Evolutionary conservation across 1,284 basidiomycete genomes (phyloP).

Genomic region (Tausonia pullulans): DNA sequence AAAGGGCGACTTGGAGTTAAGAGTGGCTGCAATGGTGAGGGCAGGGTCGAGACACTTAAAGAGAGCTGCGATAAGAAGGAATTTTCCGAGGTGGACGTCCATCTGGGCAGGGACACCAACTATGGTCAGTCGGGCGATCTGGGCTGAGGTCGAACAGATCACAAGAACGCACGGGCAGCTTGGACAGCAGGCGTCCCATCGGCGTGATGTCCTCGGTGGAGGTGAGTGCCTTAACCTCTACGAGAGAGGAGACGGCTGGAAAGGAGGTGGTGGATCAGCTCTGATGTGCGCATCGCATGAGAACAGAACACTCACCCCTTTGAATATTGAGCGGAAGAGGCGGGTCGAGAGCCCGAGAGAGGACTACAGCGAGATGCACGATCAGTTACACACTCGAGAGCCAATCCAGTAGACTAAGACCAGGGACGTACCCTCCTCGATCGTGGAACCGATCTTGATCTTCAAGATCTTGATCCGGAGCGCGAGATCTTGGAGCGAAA

Average conservation of each 20-base stretch:
- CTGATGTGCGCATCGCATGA: neutral
- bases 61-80: slow-evolving; percentile 72
- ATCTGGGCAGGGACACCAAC: slow-evolving; percentile 15
- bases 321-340: slow-evolving; percentile 81
- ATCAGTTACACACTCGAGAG: neutral
- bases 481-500: slow-evolving; percentile 88
- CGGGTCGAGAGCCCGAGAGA: slow-evolving; percentile 80
- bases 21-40: slow-evolving; percentile 82
- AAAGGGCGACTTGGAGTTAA: slow-evolving; percentile 92
- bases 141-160: neutral
- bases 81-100: slow-evolving; percentile 91
- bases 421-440: slow-evolving; percentile 51
- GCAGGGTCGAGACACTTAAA: slow-evolving; percentile 91
- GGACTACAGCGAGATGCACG: slow-evolving; percentile 37
- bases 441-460: slow-evolving; percentile 69
- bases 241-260: slow-evolving; percentile 67
- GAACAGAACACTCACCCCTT: slow-evolving; percentile 31
- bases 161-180: slow-evolving; percentile 54
- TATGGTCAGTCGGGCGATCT: neutral
- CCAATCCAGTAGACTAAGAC: neutral
- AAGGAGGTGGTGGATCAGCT: neutral
- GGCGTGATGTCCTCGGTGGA: slow-evolving; percentile 83
- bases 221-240: slow-evolving; percentile 78
- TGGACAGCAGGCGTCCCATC: slow-evolving; percentile 81
- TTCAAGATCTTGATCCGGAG: slow-evolving; percentile 96